These are phyloP conservation scores for Alternaria angustiovoidea DNA, from an alignment of 2,329 filamentous ascomycete species.

Conservation along the genomic window DNA sequence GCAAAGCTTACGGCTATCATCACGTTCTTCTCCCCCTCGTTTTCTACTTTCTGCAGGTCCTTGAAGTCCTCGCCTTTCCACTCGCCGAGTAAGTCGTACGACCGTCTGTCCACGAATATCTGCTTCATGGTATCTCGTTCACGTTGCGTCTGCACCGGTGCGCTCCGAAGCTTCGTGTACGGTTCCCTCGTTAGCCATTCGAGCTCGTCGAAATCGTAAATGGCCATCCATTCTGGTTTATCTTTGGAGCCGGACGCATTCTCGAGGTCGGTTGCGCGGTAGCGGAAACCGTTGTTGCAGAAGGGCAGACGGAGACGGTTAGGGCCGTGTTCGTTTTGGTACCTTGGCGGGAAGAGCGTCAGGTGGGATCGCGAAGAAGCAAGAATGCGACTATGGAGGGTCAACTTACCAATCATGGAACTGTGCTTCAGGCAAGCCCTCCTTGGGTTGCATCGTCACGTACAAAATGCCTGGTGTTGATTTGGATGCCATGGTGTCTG, in stretches of 20 bases:
- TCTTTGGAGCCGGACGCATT: constrained; percentile 43
- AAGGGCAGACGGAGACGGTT: constrained; percentile 78
- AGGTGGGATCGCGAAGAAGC: constrained; percentile 24
- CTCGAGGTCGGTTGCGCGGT: constrained; percentile 69
- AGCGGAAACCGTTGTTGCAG: constrained; percentile 80
- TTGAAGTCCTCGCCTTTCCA: constrained; percentile 65
- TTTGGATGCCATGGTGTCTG: constrained; percentile 51
- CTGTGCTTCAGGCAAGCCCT: constrained; percentile 69
- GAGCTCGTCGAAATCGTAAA: constrained; percentile 84
- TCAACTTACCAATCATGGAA: constrained; percentile 72
- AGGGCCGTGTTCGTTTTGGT: constrained; percentile 92
- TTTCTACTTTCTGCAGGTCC: constrained; percentile 67
- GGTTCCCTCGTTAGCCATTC: constrained; percentile 71
- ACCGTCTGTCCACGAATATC: constrained; percentile 72
- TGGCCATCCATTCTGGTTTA: constrained; percentile 75
- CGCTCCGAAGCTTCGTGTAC: constrained; percentile 72
- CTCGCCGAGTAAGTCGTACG: constrained; percentile 71
- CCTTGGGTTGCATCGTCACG: constrained; percentile 84
- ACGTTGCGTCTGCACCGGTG: constrained; percentile 63
- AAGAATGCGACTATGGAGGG: constrained; percentile 29
- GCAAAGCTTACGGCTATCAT: constrained; percentile 69
- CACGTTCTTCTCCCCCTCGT: constrained; percentile 63
- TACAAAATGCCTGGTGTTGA: constrained; percentile 74
- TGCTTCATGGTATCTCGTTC: constrained; percentile 70
- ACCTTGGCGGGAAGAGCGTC: constrained; percentile 55